Percentiles rank a stretch among this genome's conserved stretches.
Evolutionary conservation across 768 basidiomycete species (phyloP).

Genomic region (Trametes gibbosa): DNA sequence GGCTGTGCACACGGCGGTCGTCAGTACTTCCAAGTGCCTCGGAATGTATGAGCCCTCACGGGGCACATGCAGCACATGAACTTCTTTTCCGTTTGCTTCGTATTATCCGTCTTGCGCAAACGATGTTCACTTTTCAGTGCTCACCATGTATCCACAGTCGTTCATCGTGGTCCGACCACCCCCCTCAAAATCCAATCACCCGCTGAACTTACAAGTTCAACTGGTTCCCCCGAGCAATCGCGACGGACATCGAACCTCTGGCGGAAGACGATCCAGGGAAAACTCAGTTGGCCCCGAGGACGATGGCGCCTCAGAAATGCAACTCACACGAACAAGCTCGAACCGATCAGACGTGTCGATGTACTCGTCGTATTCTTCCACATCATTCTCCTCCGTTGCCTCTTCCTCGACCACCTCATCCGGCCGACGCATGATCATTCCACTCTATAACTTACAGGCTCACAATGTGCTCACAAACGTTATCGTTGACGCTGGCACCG

Average conservation of each 20-base stretch:
- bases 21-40: too few species aligned
- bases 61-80: too few species aligned
- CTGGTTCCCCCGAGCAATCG: slow-evolving; percentile 71
- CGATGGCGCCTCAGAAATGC: slow-evolving; percentile 20
- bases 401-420: slow-evolving; percentile 44
- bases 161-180: slow-evolving; percentile 93
- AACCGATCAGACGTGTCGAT: slow-evolving; percentile 50
- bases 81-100: too few species aligned
- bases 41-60: too few species aligned
- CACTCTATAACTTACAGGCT: slow-evolving; percentile 83
- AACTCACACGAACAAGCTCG: slow-evolving; percentile 43
- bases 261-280: slow-evolving; percentile 46
- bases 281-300: slow-evolving; percentile 31
- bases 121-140: too few species aligned
- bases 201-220: slow-evolving; percentile 89
- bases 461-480: slow-evolving; percentile 87
- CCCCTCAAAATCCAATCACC: slow-evolving; percentile 79
- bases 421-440: slow-evolving; percentile 73
- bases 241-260: slow-evolving; percentile 32
- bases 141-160: slow-evolving; percentile 45
- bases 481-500: slow-evolving; percentile 85
- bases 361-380: slow-evolving; percentile 49
- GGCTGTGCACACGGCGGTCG: background rate
- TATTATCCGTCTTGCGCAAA: too few species aligned
- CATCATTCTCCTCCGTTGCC: slow-evolving; percentile 35